phyloP scores from a whole-genome alignment of 352 stramenopile species.

The Aphanomyces stellatus region DNA sequence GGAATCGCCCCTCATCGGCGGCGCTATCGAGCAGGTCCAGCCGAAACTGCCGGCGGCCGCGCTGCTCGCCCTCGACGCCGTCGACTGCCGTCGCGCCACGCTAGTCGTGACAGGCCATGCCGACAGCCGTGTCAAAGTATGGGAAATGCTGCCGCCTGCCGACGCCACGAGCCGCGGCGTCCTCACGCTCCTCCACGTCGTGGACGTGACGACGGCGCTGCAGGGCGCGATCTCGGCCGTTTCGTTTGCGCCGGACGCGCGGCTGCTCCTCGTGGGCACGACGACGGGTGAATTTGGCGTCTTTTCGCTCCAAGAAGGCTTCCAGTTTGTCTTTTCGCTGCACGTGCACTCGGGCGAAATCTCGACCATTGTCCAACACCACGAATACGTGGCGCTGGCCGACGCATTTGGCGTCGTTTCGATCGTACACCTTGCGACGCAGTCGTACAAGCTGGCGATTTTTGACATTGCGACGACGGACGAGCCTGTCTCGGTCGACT shows the following conservation, averaged over 20 bases:
- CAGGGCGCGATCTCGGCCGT: constrained; percentile 33
- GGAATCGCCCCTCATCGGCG: constrained; percentile 64
- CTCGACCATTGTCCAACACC: constrained; percentile 36
- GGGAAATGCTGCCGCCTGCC: constrained; percentile 40
- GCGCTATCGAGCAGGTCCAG: constrained; percentile 40
- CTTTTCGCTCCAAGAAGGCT: constrained; percentile 34
- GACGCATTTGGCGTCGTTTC: constrained; percentile 53
- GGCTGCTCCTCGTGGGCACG: constrained; percentile 45
- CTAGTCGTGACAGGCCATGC: constrained; percentile 49
- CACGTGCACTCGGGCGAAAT: constrained; percentile 58
- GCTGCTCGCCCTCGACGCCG: constrained; percentile 20
- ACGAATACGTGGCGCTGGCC: constrained; percentile 43
- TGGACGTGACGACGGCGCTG: constrained; percentile 30
- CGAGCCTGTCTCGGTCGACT: constrained; percentile 46
- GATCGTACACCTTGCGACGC: constrained; percentile 38
- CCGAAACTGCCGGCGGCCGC: constrained; percentile 30
- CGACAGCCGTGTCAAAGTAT: constrained; percentile 50
- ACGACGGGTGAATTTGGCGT: constrained; percentile 42
- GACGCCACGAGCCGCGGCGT: constrained; percentile 45
- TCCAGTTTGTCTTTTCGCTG: constrained; percentile 37
- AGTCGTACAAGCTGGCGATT: constrained; percentile 50
- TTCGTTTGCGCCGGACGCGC: constrained; percentile 37
- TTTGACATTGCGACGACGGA: constrained; percentile 34
- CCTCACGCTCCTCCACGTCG: constrained; percentile 44
- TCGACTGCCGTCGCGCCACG: constrained; percentile 33